Evolutionary conservation across 1,139 yeast species (phyloP), one percentile per base, ranked within the genome.

Genomic region (Nakaseomyces kungkrabaensis): DNA sequence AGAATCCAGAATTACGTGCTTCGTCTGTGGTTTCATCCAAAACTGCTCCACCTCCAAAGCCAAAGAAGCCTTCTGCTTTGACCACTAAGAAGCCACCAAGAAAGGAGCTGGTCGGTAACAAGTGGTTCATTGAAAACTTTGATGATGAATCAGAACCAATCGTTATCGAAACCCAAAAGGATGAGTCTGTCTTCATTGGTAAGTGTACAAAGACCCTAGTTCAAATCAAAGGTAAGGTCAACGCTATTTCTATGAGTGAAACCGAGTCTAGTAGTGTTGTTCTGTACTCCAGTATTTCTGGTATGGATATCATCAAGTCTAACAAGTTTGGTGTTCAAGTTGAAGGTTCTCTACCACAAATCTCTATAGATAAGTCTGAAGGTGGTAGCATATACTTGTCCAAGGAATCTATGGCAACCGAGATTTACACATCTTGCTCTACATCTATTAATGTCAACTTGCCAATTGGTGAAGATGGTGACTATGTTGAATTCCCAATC

Each of bases 211-310:
- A 83, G 52, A 72, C 79, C 45, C 82, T 96, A 10, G 71, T 94
- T 52, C 94, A 86, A 66, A 74, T 94, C 63, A 83, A 81, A 68
- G 98, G 98, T 54, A 92, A 92, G 67, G 89, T 89, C 52, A 90
- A 89, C 61, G 95, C 96, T 0, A 78, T 94, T 50, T 80, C 96
- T 1, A 64, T 92, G 53, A 83, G 86, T 54, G 83, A 83, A 52
- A 82, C 95, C 62, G 72, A 72, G 41, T 81, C 80, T 55, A 75
- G 81, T 43, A 96, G 90, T 11, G 73, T 94, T 42, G 83, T 92
- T 40, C 77, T 88, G 37, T 97, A 92, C 54, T 78, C 85, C 31
- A 79, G 89, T 58, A 87, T 94, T 49, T 83, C 96, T 5, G 94
- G 96, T 42, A 75, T 92, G 50, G 97, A 92, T 57, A 72, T 90